A percentile compares a stretch with the other conserved stretches of the same genome.
phyloP scores from a whole-genome alignment of 805 yeast genomes.

The Candida golubevii region DNA sequence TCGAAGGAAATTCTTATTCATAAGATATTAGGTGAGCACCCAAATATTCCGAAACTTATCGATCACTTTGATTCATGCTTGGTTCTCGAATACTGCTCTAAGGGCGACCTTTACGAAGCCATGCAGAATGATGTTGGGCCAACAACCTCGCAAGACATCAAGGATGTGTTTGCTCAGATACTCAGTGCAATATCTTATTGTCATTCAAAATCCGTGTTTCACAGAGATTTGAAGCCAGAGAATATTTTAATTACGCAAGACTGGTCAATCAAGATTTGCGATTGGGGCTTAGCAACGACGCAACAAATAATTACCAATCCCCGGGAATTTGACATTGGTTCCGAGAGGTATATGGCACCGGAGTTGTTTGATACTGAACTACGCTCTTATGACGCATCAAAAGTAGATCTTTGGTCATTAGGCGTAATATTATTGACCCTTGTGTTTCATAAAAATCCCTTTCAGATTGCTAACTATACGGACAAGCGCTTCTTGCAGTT shows the following conservation, averaged over 20 bases:
- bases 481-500: slow-evolving; percentile 84
- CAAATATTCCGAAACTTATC: slow-evolving; percentile 43
- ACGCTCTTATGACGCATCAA: slow-evolving; percentile 68
- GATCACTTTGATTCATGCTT: slow-evolving; percentile 52
- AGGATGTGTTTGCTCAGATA: slow-evolving; percentile 50
- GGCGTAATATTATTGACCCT: slow-evolving; percentile 80
- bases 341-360: slow-evolving; percentile 94
- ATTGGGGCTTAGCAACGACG: slow-evolving; percentile 58
- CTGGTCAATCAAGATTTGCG: slow-evolving; percentile 55
- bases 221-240: slow-evolving; percentile 57
- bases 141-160: slow-evolving; percentile 48
- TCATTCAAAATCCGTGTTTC: slow-evolving; percentile 46
- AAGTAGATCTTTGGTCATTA: slow-evolving; percentile 85
- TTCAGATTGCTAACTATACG: slow-evolving; percentile 70
- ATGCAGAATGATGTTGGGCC: slow-evolving; percentile 66
- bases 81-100: slow-evolving; percentile 73
- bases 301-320: slow-evolving; percentile 50
- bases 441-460: slow-evolving; percentile 87
- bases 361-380: slow-evolving; percentile 66
- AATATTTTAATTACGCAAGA: slow-evolving; percentile 46
- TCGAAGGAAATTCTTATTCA: slow-evolving; percentile 66
- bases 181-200: slow-evolving; percentile 49
- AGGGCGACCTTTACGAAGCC: slow-evolving; percentile 84
- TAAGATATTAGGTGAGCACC: slow-evolving; percentile 50
- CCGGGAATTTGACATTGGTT: slow-evolving; percentile 70